Conservation (phyloP, 2,329 filamentous ascomycete genomes). For the Fusarium anthophilum region DNA sequence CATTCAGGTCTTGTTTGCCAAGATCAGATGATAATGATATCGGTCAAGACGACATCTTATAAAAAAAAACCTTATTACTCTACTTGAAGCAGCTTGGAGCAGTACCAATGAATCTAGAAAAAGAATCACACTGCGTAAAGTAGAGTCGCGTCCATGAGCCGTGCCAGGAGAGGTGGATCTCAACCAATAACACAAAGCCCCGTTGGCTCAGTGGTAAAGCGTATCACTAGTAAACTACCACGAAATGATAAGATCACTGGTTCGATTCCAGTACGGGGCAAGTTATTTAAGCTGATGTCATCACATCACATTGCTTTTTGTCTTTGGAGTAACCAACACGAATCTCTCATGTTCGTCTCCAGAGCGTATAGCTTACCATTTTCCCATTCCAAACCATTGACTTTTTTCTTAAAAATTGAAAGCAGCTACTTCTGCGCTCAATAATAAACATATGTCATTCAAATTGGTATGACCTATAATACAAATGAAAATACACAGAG, state of each 20-base stretch:
- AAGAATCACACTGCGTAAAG: rapidly evolving
- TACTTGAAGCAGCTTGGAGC: rapidly evolving
- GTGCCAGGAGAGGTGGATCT: rapidly evolving
- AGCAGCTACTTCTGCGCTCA: background rate
- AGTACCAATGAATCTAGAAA: too few relatives aligned
- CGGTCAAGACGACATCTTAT: rapidly evolving
- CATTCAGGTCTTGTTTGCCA: rapidly evolving
- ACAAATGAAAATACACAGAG: background rate
- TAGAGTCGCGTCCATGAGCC: rapidly evolving
- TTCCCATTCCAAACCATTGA: rapidly evolving
- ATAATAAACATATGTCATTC: background rate
- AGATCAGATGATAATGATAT: background rate
- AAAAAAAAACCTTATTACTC: rapidly evolving
- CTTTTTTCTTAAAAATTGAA: too few relatives aligned
- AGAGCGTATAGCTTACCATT: too few relatives aligned
- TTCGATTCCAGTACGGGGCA: conserved; percentile 25
- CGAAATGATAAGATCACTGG: conserved; percentile 23
- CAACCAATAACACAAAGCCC: conserved; percentile 5
- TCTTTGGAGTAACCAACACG: too few relatives aligned
- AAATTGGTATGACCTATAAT: background rate
- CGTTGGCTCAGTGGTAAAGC: conserved; percentile 26
- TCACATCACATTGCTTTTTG: rapidly evolving
- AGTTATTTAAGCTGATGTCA: rapidly evolving
- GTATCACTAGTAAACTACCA: conserved; percentile 13
- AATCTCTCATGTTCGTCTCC: too few relatives aligned